Evolutionary conservation across 1,139 yeast species (phyloP), one percentile per base, ranked within the genome.

Genomic region (Starmera stellimalicola): DNA sequence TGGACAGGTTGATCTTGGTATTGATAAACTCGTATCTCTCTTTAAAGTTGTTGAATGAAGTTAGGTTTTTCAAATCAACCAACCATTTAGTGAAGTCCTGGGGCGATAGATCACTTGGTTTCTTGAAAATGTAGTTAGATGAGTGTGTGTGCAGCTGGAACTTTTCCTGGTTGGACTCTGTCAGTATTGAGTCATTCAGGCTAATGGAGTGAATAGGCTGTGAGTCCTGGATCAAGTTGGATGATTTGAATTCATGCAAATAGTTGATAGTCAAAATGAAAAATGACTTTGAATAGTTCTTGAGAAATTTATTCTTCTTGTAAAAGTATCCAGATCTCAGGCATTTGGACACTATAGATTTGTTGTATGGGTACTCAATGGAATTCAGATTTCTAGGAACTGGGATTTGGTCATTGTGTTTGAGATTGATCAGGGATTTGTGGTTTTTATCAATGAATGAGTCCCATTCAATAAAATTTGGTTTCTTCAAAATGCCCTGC

Each of bases 211-310:
- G 50, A 3, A 63, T 37, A 6, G 73, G 73, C 6, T 37, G 43
- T 17, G 53, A 47, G 27, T 74, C 77, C 43, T 73, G 73, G 45
- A 71, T 70, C 27, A 83, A 62, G 51, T 79, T 81, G 27, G 69
- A 60, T 2, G 77, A 63, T 50, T 73, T 76, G 56, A 79, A 81
- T 51, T 81, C 91, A 54, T 79, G 91, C 28, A 81, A 57, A 42
- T 66, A 79, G 46, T 75, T 76, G 46, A 83, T 72, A 3, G 91
- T 79, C 35, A 81, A 60, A n/a, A 81, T 82, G 47, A 75, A 81
- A 66, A 77, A 80, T 20, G 77, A 73, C 47, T 70, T 69, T 4
- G 74, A 68, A 52, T 77, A 78, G 33, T 71, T 74, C 52, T 77
- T 77, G 43, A 77, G 58, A 43, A 68, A 70, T 53, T 78, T 79